phyloP scores from a whole-genome alignment of 2,329 filamentous ascomycete species.

The Aspergillus sp. region DNA sequence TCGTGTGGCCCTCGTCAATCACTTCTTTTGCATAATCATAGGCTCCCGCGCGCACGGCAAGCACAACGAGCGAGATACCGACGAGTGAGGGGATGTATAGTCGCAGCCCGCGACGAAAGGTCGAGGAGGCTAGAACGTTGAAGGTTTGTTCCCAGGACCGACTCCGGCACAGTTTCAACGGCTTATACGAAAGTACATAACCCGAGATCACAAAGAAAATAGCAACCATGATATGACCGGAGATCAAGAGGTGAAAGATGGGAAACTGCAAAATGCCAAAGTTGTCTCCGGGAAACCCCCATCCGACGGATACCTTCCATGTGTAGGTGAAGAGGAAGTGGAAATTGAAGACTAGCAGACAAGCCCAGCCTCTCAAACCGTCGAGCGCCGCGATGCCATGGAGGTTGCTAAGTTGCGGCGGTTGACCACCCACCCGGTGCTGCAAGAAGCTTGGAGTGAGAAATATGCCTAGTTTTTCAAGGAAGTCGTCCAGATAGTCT shows the following conservation, averaged over 20 bases:
- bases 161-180: constrained; percentile 34
- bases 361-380: constrained; percentile 40
- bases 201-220: constrained; percentile 47
- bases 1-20: constrained; percentile 31
- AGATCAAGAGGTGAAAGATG: constrained; percentile 38
- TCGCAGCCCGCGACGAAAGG: constrained; percentile 40
- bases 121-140: constrained; percentile 35
- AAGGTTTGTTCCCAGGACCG: constrained; percentile 36
- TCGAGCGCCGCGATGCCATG: constrained; percentile 39
- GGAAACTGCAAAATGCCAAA: constrained; percentile 38
- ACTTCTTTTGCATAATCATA: constrained; percentile 35
- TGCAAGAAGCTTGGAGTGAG: constrained; percentile 35
- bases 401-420: constrained; percentile 21
- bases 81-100: constrained; percentile 39
- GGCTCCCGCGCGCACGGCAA: constrained; percentile 39
- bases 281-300: constrained; percentile 37
- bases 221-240: constrained; percentile 44
- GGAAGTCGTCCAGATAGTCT: constrained; percentile 15
- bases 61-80: constrained; percentile 36
- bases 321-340: constrained; percentile 43
- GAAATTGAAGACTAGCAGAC: constrained; percentile 43
- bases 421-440: constrained; percentile 25
- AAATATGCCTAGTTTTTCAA: constrained; percentile 21
- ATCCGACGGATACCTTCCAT: constrained; percentile 35
- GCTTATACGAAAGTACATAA: constrained; percentile 43